Conservation (phyloP, 805 yeast species). For the Ogataea dorogensis region DNA sequence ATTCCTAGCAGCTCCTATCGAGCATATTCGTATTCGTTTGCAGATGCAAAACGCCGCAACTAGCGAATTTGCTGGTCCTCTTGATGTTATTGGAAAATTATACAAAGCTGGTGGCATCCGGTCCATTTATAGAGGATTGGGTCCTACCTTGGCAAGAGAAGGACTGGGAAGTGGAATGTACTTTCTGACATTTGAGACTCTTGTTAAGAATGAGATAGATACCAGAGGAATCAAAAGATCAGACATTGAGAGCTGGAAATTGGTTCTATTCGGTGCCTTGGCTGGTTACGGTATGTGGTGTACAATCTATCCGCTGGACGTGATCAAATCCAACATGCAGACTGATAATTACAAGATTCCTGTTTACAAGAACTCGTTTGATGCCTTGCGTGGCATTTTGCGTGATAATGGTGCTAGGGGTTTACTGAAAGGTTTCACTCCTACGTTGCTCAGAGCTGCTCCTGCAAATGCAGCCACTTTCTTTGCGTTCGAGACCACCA, state of each 20-base stretch:
- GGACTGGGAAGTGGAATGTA: constrained; percentile 85
- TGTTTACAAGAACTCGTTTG: constrained; percentile 53
- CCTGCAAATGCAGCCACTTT: constrained; percentile 98
- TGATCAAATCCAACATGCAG: constrained; percentile 86
- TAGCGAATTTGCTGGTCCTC: constrained; percentile 62
- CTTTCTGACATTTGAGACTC: constrained; percentile 87
- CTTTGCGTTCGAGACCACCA: constrained; percentile 86
- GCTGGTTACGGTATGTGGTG: constrained; percentile 93
- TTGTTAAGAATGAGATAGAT: constrained; percentile 66
- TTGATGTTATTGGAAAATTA: constrained; percentile 65
- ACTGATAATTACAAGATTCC: constrained; percentile 64
- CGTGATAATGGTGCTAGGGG: constrained; percentile 67
- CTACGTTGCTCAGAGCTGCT: constrained; percentile 93
- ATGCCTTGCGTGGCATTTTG: constrained; percentile 56
- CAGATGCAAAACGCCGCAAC: constrained; percentile 75
- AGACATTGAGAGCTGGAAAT: constrained; percentile 85
- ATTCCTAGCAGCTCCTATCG: constrained; percentile 88
- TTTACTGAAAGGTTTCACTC: constrained; percentile 86
- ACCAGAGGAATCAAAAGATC: constrained; percentile 47
- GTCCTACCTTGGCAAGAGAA: constrained; percentile 83
- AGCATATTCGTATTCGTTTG: constrained; percentile 88
- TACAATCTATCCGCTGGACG: constrained; percentile 83
- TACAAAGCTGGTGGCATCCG: constrained; percentile 49
- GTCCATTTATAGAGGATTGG: constrained; percentile 69
- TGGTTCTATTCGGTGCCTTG: constrained; percentile 84